Evolutionary conservation across 2,329 filamentous ascomycete species (phyloP).

Genomic region (Nothomitra cinnamomea): DNA sequence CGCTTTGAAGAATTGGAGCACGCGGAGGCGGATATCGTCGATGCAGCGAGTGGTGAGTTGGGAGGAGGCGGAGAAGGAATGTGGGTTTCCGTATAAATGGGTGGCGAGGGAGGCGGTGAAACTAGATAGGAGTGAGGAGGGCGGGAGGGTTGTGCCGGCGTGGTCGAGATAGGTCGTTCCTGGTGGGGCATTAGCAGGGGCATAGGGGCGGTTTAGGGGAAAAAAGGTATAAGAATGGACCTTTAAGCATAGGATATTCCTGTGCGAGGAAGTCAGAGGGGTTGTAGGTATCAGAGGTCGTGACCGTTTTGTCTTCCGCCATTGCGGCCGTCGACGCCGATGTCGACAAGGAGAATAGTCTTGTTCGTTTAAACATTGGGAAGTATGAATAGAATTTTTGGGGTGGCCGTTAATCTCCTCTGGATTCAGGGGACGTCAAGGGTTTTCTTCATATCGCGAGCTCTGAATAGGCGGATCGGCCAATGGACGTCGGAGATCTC

Average conservation of each 20-base stretch:
- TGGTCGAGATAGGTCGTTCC: conserved; percentile 76
- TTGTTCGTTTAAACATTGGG: no score
- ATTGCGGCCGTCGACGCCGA: neutral
- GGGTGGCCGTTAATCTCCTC: no score
- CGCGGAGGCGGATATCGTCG: conserved; percentile 54
- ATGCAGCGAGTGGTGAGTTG: conserved; percentile 58
- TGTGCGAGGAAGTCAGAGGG: neutral
- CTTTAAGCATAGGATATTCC: conserved; percentile 3
- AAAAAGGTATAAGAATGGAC: neutral
- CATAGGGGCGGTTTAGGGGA: neutral
- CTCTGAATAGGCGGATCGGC: no score
- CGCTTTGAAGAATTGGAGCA: conserved; percentile 64
- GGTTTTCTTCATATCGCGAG: no score
- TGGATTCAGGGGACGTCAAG: no score
- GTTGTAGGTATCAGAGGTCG: neutral
- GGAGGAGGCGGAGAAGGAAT: conserved; percentile 70
- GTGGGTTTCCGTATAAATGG: conserved; percentile 77
- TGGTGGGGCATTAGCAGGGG: conserved; percentile 18
- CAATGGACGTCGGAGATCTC: no score
- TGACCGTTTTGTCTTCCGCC: neutral
- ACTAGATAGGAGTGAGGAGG: conserved; percentile 62
- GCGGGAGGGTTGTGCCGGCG: conserved; percentile 69
- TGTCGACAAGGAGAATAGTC: no score
- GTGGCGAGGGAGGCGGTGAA: conserved; percentile 66
- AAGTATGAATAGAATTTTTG: no score